Conservation (phyloP, 169 alveolate genomes). For the Plasmodium relictum region DNA sequence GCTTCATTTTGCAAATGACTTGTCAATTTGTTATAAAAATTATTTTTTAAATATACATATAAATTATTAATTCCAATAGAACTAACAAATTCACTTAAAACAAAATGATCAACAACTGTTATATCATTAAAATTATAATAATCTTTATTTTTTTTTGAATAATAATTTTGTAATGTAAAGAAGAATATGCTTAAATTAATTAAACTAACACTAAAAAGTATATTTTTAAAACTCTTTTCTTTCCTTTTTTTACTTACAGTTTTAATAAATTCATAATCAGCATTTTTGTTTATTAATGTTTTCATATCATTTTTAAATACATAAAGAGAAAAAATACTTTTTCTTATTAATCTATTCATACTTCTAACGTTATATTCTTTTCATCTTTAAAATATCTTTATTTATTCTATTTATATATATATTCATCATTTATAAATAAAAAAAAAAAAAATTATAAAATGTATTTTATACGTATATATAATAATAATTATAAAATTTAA, state of each 20-base stretch:
- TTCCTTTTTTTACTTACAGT: slow-evolving; percentile 21
- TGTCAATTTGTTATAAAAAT: slow-evolving; percentile 36
- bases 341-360: slow-evolving; percentile 21
- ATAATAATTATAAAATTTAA: too few relatives aligned
- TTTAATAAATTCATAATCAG: slow-evolving; percentile 31
- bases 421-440: background rate
- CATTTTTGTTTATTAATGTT: slow-evolving; percentile 15
- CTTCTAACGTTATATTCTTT: background rate
- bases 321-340: background rate
- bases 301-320: slow-evolving; percentile 26
- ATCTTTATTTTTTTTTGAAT: slow-evolving; percentile 11
- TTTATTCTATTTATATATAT: background rate
- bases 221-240: slow-evolving; percentile 46
- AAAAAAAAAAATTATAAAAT: background rate
- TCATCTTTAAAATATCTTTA: background rate
- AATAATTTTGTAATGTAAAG: slow-evolving; percentile 46
- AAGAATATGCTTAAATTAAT: slow-evolving; percentile 29
- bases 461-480: too few relatives aligned
- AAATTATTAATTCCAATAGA: slow-evolving; percentile 50
- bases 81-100: slow-evolving; percentile 25
- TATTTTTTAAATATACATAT: slow-evolving; percentile 50
- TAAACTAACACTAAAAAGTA: slow-evolving; percentile 39
- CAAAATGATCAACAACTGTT: slow-evolving; percentile 30
- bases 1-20: slow-evolving; percentile 23
- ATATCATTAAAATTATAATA: slow-evolving; percentile 39